These are phyloP conservation scores for Beauveria pseudobassiana DNA, from an alignment of 2,329 filamentous ascomycete genomes.

Conservation along the genomic window DNA sequence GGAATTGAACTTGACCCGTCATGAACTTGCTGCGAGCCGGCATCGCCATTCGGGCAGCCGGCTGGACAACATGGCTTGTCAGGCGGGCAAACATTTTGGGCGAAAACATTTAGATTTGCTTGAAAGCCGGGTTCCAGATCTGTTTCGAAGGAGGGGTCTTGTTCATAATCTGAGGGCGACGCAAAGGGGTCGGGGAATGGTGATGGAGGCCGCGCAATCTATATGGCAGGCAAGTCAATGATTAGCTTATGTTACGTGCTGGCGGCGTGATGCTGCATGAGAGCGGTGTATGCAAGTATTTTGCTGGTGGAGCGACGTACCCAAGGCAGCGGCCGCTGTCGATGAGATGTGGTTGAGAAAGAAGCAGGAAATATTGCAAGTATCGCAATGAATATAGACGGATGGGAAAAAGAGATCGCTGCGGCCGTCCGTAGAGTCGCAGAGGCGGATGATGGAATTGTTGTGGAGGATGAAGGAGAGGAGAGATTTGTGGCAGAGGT, in stretches of 20 bases:
- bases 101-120: constrained; percentile 11
- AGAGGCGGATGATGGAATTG: background rate
- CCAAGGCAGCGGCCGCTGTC: constrained; percentile 8
- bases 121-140: constrained; percentile 12
- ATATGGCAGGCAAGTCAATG: background rate
- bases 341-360: background rate
- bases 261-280: background rate
- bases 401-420: background rate
- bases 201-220: constrained; percentile 5
- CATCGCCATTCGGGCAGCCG: constrained; percentile 38
- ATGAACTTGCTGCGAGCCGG: constrained; percentile 30
- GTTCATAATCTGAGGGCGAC: constrained; percentile 12
- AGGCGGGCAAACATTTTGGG: constrained; percentile 54
- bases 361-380: background rate
- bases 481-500: background rate
- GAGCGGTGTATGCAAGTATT: constrained; percentile 5
- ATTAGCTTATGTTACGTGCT: background rate
- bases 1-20: constrained; percentile 30
- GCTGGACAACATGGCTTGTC: constrained; percentile 44
- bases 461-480: constrained; percentile 4
- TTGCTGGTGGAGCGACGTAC: background rate
- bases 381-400: background rate
- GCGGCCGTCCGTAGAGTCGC: background rate
- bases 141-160: constrained; percentile 12
- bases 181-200: constrained; percentile 7